Base-by-base conservation (phyloP, 257 asterid genomes). In the Agastache rugosa region DNA sequence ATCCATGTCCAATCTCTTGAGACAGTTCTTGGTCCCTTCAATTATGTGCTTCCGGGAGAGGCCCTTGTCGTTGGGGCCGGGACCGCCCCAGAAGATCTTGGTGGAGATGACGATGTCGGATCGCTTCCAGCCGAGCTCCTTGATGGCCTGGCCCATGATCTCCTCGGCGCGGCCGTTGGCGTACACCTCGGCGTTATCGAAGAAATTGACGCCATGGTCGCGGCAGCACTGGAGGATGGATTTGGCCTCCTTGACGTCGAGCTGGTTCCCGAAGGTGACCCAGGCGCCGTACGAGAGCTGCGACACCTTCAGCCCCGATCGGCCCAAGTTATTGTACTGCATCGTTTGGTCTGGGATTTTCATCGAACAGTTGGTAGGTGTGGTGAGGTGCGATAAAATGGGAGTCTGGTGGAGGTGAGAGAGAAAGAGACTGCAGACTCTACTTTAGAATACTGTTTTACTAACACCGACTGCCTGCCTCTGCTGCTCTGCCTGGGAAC, bases 61-160 rank as follows among this genome's bases (percentile, higher is more conserved):
- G 19, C 99, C 99, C 83, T 92, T 95, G 72, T 95, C 99, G 58
- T 95, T 95, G 0, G 99, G 98, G 22, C 98, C 99, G 3, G 93
- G 77, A 1, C 99, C 98, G 6, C 99, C 99, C 99, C 99, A 95
- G 84, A 95, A 95, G 77, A 95, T 90, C 96, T 95, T 95, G 16
- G 99, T 95, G 69, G 97, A 88, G 47, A 95, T 71, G 11, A 95
- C 99, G 14, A 95, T 71, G 71, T 95, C 98, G 20, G 94, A 88
- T 70, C 99, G 73, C 86, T 92, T 92, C 98, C 97, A 95, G 0
- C 99, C 99, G 6, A 95, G 88, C 76, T 92, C 99, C 77, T 89
- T 85, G n/a, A 92, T 90, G 0, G 99, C 98, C 69, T 92, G 98
- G 0, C 99, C 99, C 99, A 92, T 90, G 89, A 90, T 95, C 82